Evolutionary conservation across 352 stramenopile species (phyloP), one percentile per base, ranked within the genome.

Genomic region (Peronospora farinosa): DNA sequence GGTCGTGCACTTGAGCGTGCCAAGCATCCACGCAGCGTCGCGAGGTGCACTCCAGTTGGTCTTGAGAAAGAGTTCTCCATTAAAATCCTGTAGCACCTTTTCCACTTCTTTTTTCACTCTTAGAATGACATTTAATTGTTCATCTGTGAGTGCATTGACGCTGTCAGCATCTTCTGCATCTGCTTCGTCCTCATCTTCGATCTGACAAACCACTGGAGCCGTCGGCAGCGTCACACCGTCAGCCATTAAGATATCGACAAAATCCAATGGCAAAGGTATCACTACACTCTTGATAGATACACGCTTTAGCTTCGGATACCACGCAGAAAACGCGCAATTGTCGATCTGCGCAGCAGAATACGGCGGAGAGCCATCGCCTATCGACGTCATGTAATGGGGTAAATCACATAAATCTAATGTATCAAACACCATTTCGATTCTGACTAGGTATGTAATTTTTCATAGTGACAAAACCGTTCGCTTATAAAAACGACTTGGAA

Each of bases 41-140:
- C 84, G 90, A 4, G 94, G 92, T 28, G 80, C 75, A 33, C 84
- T 97, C 92, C 92, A 98, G 62, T 97, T 97, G 45, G 97, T 77
- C 69, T 98, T 98, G 7, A 87, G 67, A 40, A 96, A 93, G 40
- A 68, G 62, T 21, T 72, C 61, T 19, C 85, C 82, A n/a, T 72
- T 65, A 28, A 97, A 74, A 12, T 59, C 41, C 17, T 58, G 27
- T 16, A 97, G 63, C 16, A 74, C 70, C 1, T 65, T 31, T 54
- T 95, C 69, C 19, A 97, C 78, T 51, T 88, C 40, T 6, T 54
- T 16, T 39, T 72, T 43, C 69, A 86, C 56, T 48, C 57, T 51
- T 11, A 62, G 61, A 32, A 84, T 73, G 27, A 69, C 55, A 0
- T 11, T 15, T 6, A 56, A 27, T 10, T 61, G 50, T 27, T 60